These are phyloP conservation scores for Metarhizium humberi DNA, from an alignment of 2,329 filamentous ascomycete species.

Conservation along the genomic window DNA sequence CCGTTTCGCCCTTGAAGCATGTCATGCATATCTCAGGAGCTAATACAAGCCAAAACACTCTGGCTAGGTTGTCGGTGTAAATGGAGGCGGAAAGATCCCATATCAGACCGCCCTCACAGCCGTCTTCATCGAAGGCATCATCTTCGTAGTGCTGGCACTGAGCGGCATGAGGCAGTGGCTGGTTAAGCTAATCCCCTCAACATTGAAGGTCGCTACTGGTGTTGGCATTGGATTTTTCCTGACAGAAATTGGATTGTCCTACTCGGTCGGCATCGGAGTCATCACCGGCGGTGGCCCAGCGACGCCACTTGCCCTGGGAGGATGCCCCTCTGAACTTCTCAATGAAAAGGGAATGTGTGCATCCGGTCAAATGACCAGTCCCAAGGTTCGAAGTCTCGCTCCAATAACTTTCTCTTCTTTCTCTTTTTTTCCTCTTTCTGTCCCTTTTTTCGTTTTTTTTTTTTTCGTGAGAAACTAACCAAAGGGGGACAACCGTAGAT, in stretches of 20 bases:
- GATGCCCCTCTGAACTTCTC: constrained; percentile 53
- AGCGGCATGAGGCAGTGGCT: constrained; percentile 67
- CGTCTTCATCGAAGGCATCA: constrained; percentile 55
- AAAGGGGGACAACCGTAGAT: constrained; percentile 35
- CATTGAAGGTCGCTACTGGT: constrained; percentile 56
- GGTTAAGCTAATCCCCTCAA: constrained; percentile 53
- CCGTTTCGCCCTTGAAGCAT: not conserved
- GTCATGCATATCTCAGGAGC: not conserved
- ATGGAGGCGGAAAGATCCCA: constrained; percentile 45
- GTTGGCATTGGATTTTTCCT: constrained; percentile 58
- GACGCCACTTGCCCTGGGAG: constrained; percentile 69
- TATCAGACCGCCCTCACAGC: constrained; percentile 54
- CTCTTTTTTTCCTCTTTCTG: too few relatives aligned
- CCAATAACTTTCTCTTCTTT: too few relatives aligned
- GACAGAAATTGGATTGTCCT: constrained; percentile 59
- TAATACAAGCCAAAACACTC: not conserved
- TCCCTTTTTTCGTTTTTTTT: too few relatives aligned
- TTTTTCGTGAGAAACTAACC: constrained; percentile 2
- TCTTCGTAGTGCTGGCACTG: constrained; percentile 54
- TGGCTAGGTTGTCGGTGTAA: constrained; percentile 44
- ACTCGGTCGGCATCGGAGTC: constrained; percentile 73
- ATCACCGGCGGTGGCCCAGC: constrained; percentile 57
- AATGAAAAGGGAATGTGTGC: constrained; percentile 39
- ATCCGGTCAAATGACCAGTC: constrained; percentile 63
- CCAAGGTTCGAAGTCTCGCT: constrained; percentile 42